Evolutionary conservation across 2,329 filamentous ascomycete genomes (phyloP), one percentile per base, ranked within the genome.

Genomic region (Ceratocystis lukuohia): DNA sequence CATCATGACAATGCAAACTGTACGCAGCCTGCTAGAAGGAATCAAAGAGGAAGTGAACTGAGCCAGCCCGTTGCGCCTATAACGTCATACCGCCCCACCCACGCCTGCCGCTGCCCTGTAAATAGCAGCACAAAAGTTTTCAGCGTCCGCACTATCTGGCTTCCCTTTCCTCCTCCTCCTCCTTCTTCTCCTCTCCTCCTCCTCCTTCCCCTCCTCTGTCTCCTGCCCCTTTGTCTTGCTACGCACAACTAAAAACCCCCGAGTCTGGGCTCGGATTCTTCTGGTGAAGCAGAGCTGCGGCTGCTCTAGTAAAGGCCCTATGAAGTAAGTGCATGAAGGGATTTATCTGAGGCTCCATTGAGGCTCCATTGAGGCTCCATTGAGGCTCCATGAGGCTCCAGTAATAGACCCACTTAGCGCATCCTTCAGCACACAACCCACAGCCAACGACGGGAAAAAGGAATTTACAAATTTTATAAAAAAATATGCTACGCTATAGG

Each of bases 301-400:
- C 53, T n/a, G 62, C 37, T 44, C 28, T 28, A 56, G 28, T 53
- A 61, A 61, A 41, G 57, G 30, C 7, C 12, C 22, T 44, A 33
- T 59, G 28, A 59, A 59, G 33, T 7, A 17, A 33, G 17, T 59
- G 25, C 53, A 59, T 59, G n/a, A 59, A 33, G 53, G 22, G 28
- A 25, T 33, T 28, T 28, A n/a, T 33, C 12, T 53, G 12, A 15
- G 10, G 53, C 22, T n/a, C 22, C 53, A 17, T 57, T 30, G 53
- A 64, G 62, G 66, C 20, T 20, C 20, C 20, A n/a, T n/a, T n/a
- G n/a, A n/a, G n/a, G n/a, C 66, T 67, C 66, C 66, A 67, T 53
- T 62, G 53, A 64, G 62, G 66, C 66, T 67, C 66, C 66, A 67
- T 53, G 65, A 37, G 62, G 66, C 66, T 67, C 66, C 66, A 67